phyloP scores from a whole-genome alignment of 2,329 filamentous ascomycete genomes.

The Xylaria sp. region DNA sequence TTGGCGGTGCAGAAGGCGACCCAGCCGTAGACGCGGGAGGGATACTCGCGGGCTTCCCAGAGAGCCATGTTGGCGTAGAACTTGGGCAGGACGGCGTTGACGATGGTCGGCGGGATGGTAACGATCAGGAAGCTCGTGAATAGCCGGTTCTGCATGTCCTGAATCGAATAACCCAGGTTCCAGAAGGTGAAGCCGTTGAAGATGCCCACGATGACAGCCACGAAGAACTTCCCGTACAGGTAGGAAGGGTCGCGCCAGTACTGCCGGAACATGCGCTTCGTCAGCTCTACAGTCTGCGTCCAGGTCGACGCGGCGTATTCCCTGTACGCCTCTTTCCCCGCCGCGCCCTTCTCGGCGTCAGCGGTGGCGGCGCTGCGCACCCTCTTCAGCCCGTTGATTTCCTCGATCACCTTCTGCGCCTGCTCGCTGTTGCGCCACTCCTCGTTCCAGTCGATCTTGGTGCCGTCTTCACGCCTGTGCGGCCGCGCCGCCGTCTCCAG shows the following conservation, averaged over 20 bases:
- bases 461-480: constrained; percentile 51
- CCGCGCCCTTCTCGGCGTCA: background rate
- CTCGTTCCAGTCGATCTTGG: constrained; percentile 75
- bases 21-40: constrained; percentile 81
- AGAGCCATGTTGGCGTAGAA: constrained; percentile 79
- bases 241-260: constrained; percentile 83
- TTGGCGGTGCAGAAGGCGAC: constrained; percentile 79
- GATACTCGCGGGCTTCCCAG: constrained; percentile 79
- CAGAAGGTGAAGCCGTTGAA: constrained; percentile 86
- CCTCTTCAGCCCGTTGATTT: constrained; percentile 71
- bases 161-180: constrained; percentile 71
- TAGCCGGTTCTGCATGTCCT: constrained; percentile 80
- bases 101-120: constrained; percentile 74
- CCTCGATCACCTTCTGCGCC: constrained; percentile 66
- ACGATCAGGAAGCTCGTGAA: constrained; percentile 77
- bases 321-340: constrained; percentile 57
- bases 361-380: constrained; percentile 41
- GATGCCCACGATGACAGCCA: constrained; percentile 75
- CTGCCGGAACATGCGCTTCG: constrained; percentile 75
- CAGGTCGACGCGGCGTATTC: constrained; percentile 75
- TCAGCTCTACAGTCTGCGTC: constrained; percentile 73
- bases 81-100: constrained; percentile 80
- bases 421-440: constrained; percentile 77
- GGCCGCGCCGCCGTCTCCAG: constrained; percentile 57
- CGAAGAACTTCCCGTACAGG: constrained; percentile 80